Percentiles rank a stretch among this genome's conserved stretches.
These are phyloP conservation scores for Mycena metata DNA, from an alignment of 768 basidiomycete species.

Conservation along the genomic window DNA sequence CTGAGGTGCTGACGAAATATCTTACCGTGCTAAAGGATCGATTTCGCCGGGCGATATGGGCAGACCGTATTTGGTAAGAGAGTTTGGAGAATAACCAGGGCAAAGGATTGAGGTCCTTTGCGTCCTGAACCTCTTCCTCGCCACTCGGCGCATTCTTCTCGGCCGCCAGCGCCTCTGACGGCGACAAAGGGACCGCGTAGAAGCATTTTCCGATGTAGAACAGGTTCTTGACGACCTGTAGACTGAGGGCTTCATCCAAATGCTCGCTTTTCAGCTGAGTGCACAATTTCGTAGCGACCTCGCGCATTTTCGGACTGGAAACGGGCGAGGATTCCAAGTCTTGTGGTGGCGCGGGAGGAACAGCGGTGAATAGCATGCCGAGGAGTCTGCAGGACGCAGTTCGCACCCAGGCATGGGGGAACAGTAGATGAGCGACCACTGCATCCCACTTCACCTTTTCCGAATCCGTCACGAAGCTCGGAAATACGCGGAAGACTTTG, in stretches of 20 bases:
- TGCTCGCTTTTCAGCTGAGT: conserved; percentile 87
- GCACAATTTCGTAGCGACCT: conserved; percentile 79
- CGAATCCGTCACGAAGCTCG: conserved; percentile 60
- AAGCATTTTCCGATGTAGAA: conserved; percentile 95
- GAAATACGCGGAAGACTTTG: conserved; percentile 73
- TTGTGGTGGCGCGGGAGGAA: conserved; percentile 58
- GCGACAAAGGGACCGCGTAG: conserved; percentile 53
- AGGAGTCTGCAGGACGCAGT: conserved; percentile 83
- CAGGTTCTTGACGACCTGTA: conserved; percentile 93
- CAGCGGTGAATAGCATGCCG: conserved; percentile 74
- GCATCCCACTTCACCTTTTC: conserved; percentile 72
- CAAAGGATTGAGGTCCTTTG: conserved; percentile 66
- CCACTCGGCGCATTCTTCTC: conserved; percentile 41
- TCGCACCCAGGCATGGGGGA: conserved; percentile 96
- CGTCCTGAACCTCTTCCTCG: conserved; percentile 42
- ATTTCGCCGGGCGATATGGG: conserved; percentile 78
- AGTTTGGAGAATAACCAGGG: conserved; percentile 96
- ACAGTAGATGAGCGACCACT: conserved; percentile 78
- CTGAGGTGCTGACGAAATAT: conserved; percentile 16
- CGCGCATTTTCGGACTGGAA: conserved; percentile 69
- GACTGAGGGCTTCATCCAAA: conserved; percentile 75
- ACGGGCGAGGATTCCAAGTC: conserved; percentile 60
- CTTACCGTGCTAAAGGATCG: conserved; percentile 62
- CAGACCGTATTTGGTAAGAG: conserved; percentile 87
- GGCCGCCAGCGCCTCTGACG: conserved; percentile 48